A percentile compares a stretch with the other conserved stretches of the same genome.
Conservation (phyloP, 1,139 yeast genomes). For the Kurtzmaniella natalensis region DNA sequence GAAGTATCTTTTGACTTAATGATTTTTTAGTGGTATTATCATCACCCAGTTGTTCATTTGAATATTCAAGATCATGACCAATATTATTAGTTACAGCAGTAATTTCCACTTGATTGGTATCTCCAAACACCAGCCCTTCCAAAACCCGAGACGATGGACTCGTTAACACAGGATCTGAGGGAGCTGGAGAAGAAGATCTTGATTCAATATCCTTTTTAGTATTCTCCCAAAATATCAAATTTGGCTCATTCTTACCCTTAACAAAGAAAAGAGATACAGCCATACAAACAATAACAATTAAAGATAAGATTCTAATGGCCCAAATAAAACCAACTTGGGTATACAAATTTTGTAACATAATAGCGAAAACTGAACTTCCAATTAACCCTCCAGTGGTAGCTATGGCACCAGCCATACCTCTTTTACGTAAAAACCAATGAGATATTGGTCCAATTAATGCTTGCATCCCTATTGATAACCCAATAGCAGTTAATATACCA, state of each 20-base stretch:
- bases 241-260: slow-evolving; percentile 31
- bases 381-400: slow-evolving; percentile 61
- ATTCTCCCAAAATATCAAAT: neutral
- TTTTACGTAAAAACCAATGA: slow-evolving; percentile 54
- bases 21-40: neutral
- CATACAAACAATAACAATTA: slow-evolving; percentile 40
- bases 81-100: neutral
- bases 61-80: slow-evolving; percentile 8
- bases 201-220: neutral
- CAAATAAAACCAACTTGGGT: slow-evolving; percentile 51
- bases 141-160: too few relatives aligned
- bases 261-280: slow-evolving; percentile 34
- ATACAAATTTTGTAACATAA: slow-evolving; percentile 47
- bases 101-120: neutral
- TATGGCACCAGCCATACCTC: slow-evolving; percentile 55
- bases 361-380: slow-evolving; percentile 59
- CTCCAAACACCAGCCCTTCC: neutral
- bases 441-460: slow-evolving; percentile 58
- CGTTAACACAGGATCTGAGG: too few relatives aligned
- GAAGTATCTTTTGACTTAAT: slow-evolving; percentile 1
- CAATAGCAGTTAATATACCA: slow-evolving; percentile 53
- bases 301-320: slow-evolving; percentile 57
- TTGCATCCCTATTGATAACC: slow-evolving; percentile 53
- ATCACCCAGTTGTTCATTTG: slow-evolving; percentile 1
- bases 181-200: neutral